Conservation (phyloP, 495 filamentous ascomycete species). For the Xylaria intraflava region DNA sequence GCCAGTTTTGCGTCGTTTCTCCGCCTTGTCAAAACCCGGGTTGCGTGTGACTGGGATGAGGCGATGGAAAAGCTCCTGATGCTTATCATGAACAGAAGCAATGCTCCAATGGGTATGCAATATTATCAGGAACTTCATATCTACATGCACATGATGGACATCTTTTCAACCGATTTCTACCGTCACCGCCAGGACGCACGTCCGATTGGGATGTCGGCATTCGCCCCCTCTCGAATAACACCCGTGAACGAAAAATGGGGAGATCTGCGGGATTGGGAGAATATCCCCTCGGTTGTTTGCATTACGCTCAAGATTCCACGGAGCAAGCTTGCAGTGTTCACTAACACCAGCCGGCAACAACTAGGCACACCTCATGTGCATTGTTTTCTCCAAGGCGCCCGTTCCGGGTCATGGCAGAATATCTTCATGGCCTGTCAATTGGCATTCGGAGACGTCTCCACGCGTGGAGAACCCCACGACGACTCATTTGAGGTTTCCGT, state of each 20-base stretch:
- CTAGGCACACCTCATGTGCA: constrained; percentile 8
- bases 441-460: constrained; percentile 21
- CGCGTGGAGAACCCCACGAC: constrained; percentile 12
- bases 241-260: background rate
- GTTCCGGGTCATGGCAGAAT: constrained; percentile 16
- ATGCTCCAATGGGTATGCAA: constrained; percentile 4
- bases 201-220: background rate
- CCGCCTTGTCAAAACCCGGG: constrained; percentile 15
- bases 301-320: constrained; percentile 33
- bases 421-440: constrained; percentile 21
- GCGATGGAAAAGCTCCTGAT: constrained; percentile 14
- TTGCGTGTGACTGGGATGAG: constrained; percentile 11
- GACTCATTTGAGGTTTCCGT: constrained; percentile 19
- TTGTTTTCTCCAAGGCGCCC: constrained; percentile 9
- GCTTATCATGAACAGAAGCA: constrained; percentile 20
- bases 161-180: too few relatives aligned
- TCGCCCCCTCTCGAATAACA: background rate
- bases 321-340: background rate
- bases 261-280: constrained; percentile 24
- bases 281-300: constrained; percentile 28
- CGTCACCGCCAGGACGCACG: background rate
- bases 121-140: constrained; percentile 24
- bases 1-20: constrained; percentile 32
- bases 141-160: constrained; percentile 25
- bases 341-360: background rate